Conservation (phyloP, 768 basidiomycete species). For the Panellus pusillus region DNA sequence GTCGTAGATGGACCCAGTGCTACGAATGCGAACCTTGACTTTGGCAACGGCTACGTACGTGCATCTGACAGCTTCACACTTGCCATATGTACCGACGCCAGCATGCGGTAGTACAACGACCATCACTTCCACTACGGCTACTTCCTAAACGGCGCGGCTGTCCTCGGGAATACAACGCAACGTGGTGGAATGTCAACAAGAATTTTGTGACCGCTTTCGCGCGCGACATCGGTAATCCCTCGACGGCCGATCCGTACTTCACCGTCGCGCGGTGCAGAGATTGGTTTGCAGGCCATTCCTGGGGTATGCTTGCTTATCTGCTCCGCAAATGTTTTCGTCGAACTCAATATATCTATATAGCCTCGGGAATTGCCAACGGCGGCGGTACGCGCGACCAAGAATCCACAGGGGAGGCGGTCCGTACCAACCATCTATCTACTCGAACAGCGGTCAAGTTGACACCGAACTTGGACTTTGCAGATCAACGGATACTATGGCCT, state of each 20-base stretch:
- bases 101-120: constrained; percentile 28
- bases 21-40: constrained; percentile 31
- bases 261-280: constrained; percentile 32
- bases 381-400: constrained; percentile 36
- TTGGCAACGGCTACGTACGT: constrained; percentile 32
- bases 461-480: background rate
- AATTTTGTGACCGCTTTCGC: constrained; percentile 29
- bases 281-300: constrained; percentile 39
- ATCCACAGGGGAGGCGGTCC: constrained; percentile 31
- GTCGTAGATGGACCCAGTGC: constrained; percentile 33
- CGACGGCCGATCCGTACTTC: constrained; percentile 31
- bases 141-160: constrained; percentile 31
- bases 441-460: background rate
- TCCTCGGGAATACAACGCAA: constrained; percentile 30
- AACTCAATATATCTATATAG: constrained; percentile 15
- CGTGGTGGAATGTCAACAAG: constrained; percentile 28
- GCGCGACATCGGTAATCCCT: constrained; percentile 36
- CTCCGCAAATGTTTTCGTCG: background rate
- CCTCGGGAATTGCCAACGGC: constrained; percentile 36
- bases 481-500: constrained; percentile 37
- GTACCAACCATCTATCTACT: background rate
- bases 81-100: background rate
- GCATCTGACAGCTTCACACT: no score
- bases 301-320: constrained; percentile 25
- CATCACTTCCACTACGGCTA: constrained; percentile 40